A percentile compares a stretch with the other conserved stretches of the same genome.
phyloP scores from a whole-genome alignment of 1,139 yeast species.

The Zygosaccharomyces pseudobailii region DNA sequence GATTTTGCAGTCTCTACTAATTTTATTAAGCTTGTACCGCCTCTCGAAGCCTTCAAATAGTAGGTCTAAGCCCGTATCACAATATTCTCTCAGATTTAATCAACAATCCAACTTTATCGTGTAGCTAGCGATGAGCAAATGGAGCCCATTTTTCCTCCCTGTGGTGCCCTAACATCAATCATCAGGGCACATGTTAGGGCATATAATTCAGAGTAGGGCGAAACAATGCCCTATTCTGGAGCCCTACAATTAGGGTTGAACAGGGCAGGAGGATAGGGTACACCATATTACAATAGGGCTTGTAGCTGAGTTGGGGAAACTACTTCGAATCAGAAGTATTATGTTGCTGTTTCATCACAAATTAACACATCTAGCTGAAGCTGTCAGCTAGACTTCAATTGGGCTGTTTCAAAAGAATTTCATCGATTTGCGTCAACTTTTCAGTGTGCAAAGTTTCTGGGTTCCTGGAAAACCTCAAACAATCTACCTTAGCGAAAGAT shows the following conservation, averaged over 20 bases:
- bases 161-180: background rate
- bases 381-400: too few relatives aligned
- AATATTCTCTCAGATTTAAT: background rate
- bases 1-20: too few relatives aligned
- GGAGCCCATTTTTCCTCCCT: background rate
- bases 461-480: too few relatives aligned
- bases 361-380: too few relatives aligned
- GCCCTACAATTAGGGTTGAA: background rate
- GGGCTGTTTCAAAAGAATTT: too few relatives aligned
- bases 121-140: background rate
- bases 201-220: background rate
- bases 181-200: background rate
- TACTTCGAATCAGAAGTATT: too few relatives aligned
- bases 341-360: fast-evolving
- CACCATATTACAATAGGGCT: background rate
- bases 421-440: too few relatives aligned
- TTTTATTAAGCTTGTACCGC: background rate
- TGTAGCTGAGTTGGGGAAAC: too few relatives aligned
- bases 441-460: too few relatives aligned
- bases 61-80: background rate
- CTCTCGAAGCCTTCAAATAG: background rate
- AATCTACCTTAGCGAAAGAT: too few relatives aligned
- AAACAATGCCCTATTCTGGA: background rate
- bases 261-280: background rate
- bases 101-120: background rate